A percentile compares a stretch with the other conserved stretches of the same genome.
Evolutionary conservation across 2,329 filamentous ascomycete species (phyloP).

Genomic region (Verticillium tricorpus): DNA sequence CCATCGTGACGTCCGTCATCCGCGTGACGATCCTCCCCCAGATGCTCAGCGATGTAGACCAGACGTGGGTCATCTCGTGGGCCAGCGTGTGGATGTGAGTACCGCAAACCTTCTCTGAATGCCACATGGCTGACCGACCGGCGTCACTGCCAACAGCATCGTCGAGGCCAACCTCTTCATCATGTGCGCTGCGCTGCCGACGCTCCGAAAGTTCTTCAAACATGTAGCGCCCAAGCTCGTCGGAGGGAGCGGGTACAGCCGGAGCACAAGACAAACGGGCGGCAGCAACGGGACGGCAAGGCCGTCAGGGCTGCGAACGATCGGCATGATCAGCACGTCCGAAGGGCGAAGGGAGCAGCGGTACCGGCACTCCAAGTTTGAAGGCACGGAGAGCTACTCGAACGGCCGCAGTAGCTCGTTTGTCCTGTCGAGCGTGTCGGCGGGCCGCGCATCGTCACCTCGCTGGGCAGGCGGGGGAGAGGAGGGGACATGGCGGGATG

Average conservation of each 20-base stretch:
- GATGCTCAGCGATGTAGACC: constrained; percentile 19
- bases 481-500: no score
- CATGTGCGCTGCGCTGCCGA: constrained; percentile 31
- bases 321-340: no score
- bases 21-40: constrained; percentile 21
- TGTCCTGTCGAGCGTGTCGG: no score
- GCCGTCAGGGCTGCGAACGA: no score
- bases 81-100: constrained; percentile 24
- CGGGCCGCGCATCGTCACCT: no score
- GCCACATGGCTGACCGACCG: background rate
- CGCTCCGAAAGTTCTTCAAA: constrained; percentile 27
- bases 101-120: background rate
- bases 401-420: no score
- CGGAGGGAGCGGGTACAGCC: constrained; percentile 5
- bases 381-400: no score
- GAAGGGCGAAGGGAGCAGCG: no score
- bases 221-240: constrained; percentile 20
- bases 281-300: background rate
- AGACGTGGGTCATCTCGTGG: constrained; percentile 22
- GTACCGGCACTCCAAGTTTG: no score
- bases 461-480: no score
- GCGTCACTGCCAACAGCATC: constrained; percentile 17
- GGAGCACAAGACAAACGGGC: background rate
- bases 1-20: constrained; percentile 26
- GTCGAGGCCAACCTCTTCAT: constrained; percentile 30